Evolutionary conservation across 2,329 filamentous ascomycete species (phyloP), one percentile per base, ranked within the genome.

Genomic region (Xylariaceae sp.): DNA sequence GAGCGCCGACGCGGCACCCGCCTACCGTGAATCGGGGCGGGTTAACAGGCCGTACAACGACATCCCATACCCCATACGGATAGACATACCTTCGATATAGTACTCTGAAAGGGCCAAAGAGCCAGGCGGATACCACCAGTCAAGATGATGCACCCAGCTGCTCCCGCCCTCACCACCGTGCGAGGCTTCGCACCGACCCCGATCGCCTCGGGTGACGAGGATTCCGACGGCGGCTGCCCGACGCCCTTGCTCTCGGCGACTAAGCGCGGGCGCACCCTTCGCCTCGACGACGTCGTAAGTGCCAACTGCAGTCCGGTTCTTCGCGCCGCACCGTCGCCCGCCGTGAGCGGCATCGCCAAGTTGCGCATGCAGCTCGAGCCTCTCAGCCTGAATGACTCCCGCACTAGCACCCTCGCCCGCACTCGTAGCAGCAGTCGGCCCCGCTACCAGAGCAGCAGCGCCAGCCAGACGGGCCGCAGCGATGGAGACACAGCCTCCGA

Each of bases 291-390:
- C 65, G 74, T 82, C 14, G 76, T 83, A 58, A 83, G 80, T 65
- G 77, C 77, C 48, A 74, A 87, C 67, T 84, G 81, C 68, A 85
- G 82, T 66, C 83, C 83, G 7, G 65, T 75, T 45, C 66, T 86
- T 54, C 77, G 80, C 42, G 71, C 68, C n/a, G 62, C 68, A 22
- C 67, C 73, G 14, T 81, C 80, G 15, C 78, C 80, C 11, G 75
- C 72, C 43, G 62, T 83, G 30, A 85, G 86, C 52, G 90, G 90
- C 42, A 90, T 96, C 60, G 88, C 89, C 62, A 87, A 86, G 60
- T 74, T 96, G 62, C 90, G 90, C 65, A 76, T 86, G 66, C 86
- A 94, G 63, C 77, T 96, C 50, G 90, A 96, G 53, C 82, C 85
- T 2, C 73, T 96, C 47, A 88, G 80, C 62, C 74, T 95, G 12